A percentile compares a stretch with the other conserved stretches of the same genome.
phyloP scores from a whole-genome alignment of 2,329 filamentous ascomycete species.

The Alternaria gaisen region DNA sequence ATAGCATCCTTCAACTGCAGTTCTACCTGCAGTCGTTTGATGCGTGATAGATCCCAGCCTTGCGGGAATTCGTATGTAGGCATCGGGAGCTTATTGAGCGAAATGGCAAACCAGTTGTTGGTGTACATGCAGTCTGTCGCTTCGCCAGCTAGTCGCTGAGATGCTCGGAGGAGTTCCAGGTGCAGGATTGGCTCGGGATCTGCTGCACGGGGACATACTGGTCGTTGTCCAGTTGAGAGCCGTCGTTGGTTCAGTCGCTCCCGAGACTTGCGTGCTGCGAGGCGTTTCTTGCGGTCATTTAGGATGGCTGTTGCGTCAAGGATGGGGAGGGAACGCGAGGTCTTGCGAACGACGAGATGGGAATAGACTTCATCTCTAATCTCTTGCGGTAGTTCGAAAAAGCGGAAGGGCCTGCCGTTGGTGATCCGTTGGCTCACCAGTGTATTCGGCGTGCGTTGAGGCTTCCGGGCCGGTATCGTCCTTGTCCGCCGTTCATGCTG shows the following conservation, averaged over 20 bases:
- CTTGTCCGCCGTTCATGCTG: constrained; percentile 10
- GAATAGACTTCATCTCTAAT: constrained; percentile 43
- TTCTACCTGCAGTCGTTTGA: constrained; percentile 39
- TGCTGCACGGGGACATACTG: constrained; percentile 24
- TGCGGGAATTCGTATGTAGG: constrained; percentile 34
- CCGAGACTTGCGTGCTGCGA: constrained; percentile 28
- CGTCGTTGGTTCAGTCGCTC: constrained; percentile 38
- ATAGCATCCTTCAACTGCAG: constrained; percentile 43
- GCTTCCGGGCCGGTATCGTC: constrained; percentile 5
- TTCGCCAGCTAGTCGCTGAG: constrained; percentile 33
- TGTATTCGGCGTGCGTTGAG: not conserved
- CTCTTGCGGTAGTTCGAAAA: constrained; percentile 39
- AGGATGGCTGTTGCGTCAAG: constrained; percentile 38
- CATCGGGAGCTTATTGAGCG: constrained; percentile 34
- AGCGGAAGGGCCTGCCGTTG: constrained; percentile 33
- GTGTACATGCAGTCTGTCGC: constrained; percentile 39
- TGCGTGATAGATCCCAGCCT: constrained; percentile 36
- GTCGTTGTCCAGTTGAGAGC: constrained; percentile 28
- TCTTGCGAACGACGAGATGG: constrained; percentile 33
- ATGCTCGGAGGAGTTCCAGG: constrained; percentile 34
- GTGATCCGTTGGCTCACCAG: constrained; percentile 3
- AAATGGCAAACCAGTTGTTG: constrained; percentile 41
- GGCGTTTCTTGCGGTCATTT: constrained; percentile 37
- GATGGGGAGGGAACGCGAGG: constrained; percentile 19
- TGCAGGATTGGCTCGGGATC: constrained; percentile 30